Evolutionary conservation across 345 rosid species (phyloP), one percentile per base, ranked within the genome.

Genomic region (sweet orange (Citrus sinensis)): DNA sequence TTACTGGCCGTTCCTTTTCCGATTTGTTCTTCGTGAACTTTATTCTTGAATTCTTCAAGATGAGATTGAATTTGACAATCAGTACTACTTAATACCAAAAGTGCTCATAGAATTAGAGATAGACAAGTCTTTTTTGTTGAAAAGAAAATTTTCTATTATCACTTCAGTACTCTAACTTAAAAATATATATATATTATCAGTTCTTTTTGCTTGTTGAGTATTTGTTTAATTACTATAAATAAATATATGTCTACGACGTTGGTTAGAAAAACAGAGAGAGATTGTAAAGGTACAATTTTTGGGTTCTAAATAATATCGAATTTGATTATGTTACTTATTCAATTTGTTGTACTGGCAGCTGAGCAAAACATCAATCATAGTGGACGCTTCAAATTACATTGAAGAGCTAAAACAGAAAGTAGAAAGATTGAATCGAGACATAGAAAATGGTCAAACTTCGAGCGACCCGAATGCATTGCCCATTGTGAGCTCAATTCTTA

Each of bases 341-440:
- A 75, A 40, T 69, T 22, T 71, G 71, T 75, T 39, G 46, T 89
- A 93, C 71, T 75, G 40, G 54, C 91, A 95, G 99, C 66, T 84
- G 73, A 89, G 80, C 67, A 85, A 91, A 77, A 87, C 90, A 6
- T 87, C 95, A 71, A 88, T 92, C 85, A 82, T 93, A 61, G 80
- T 84, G 24, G 97, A 95, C 79, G 99, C 99, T 73, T 89, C 98
- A 19, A 91, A 91, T 79, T 93, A 93, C 82, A 95, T 95, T 67
- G 76, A 83, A 82, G 91, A 89, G 80, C 94, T 93, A 46, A 91
- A 92, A 84, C 83, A 87, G 46, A 95, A 91, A 81, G 97, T 93
- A 32, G 90, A 87, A 71, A 87, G 85, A 64, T 60, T 92, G 76
- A 91, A 87, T 84, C 86, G 87, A 77, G 96, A 86, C 70, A 81